Conservation (phyloP, 2,329 filamentous ascomycete species). For the Dothidotthia symphoricarpi region DNA sequence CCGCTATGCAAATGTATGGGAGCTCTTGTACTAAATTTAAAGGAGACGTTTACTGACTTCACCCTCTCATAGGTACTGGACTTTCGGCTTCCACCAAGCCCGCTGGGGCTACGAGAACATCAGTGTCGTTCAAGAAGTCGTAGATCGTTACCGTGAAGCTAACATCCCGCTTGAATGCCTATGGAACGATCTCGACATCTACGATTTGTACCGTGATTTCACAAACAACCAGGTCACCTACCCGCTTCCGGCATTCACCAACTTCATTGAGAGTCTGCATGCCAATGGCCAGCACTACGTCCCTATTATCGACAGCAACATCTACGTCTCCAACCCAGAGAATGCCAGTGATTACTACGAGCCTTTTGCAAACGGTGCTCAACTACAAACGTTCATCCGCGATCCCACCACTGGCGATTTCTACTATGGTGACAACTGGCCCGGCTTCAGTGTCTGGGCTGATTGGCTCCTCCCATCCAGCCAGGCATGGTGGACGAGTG, state of each 20-base stretch:
- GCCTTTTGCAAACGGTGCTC: constrained; percentile 48
- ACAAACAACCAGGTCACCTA: constrained; percentile 53
- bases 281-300: constrained; percentile 55
- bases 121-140: constrained; percentile 33
- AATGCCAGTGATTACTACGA: constrained; percentile 58
- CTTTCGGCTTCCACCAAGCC: constrained; percentile 77
- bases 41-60: too few relatives aligned
- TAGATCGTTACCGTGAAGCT: constrained; percentile 53
- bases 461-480: constrained; percentile 60
- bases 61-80: constrained; percentile 48
- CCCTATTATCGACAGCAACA: constrained; percentile 59
- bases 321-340: constrained; percentile 68
- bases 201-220: constrained; percentile 54
- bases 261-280: constrained; percentile 53
- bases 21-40: too few relatives aligned
- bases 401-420: constrained; percentile 50
- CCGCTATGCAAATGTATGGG: constrained; percentile 68
- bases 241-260: constrained; percentile 47
- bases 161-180: constrained; percentile 50
- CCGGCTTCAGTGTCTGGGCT: constrained; percentile 57
- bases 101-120: constrained; percentile 67
- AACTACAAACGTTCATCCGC: constrained; percentile 48
- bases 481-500: constrained; percentile 56
- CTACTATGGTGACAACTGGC: constrained; percentile 54
- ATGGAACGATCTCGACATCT: constrained; percentile 43